phyloP scores from a whole-genome alignment of 73 alveolate genomes.

The Symbiodinium pilosum region DNA sequence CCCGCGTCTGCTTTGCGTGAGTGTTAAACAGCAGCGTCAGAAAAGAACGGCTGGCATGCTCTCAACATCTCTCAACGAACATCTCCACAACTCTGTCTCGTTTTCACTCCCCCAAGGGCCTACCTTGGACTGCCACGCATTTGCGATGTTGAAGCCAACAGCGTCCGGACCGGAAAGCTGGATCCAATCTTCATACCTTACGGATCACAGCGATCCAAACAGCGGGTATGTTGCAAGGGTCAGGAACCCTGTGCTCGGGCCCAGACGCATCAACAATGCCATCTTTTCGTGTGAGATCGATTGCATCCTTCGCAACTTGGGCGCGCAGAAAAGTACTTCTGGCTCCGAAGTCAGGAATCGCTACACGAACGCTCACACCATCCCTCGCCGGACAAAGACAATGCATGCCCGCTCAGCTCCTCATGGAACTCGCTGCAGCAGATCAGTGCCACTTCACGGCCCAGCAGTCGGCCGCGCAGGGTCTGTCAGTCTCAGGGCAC shows the following conservation, averaged over 20 bases:
- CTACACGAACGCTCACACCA: not conserved
- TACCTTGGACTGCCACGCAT: constrained; percentile 65
- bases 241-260: not conserved
- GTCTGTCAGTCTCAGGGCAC: not conserved
- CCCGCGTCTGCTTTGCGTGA: not conserved
- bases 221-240: no score
- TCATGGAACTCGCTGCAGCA: constrained; percentile 83
- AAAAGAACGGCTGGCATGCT: no score
- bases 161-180: not conserved
- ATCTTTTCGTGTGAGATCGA: constrained; percentile 50
- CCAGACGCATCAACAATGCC: constrained; percentile 39
- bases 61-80: no score
- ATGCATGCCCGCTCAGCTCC: not conserved
- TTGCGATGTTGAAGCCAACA: not conserved
- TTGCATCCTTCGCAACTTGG: constrained; percentile 76
- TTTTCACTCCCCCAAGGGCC: not conserved
- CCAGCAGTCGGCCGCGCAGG: constrained; percentile 20
- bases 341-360: no score
- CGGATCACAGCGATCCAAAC: no score
- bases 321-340: not conserved
- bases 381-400: not conserved
- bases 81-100: not conserved
- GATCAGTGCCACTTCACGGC: constrained; percentile 38
- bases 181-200: constrained; percentile 81
- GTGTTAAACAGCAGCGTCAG: no score